Evolutionary conservation across 1,139 yeast species (phyloP).

Genomic region (Candida sanyaensis): DNA sequence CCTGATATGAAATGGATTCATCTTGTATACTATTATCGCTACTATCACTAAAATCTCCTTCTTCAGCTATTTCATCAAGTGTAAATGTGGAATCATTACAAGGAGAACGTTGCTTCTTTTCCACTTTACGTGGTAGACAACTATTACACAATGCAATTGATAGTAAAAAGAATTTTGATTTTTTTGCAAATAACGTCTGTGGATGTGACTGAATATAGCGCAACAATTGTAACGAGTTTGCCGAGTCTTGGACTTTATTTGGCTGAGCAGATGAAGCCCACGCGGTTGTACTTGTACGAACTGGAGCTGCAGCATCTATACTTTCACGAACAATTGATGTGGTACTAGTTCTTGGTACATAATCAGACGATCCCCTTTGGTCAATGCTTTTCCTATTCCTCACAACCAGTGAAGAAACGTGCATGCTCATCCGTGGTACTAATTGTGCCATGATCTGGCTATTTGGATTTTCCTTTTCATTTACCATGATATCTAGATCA

Average conservation of each 20-base stretch:
- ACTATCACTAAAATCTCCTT: slow-evolving; percentile 2
- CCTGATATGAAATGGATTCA: slow-evolving; percentile 71
- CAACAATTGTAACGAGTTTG: slow-evolving; percentile 56
- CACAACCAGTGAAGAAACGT: slow-evolving; percentile 21
- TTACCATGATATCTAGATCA: slow-evolving; percentile 56
- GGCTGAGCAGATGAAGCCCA: slow-evolving; percentile 47
- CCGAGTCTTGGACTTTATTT: slow-evolving; percentile 25
- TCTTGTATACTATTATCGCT: too few species aligned
- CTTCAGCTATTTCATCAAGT: slow-evolving; percentile 6
- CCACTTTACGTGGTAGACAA: slow-evolving; percentile 66
- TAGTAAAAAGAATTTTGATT: slow-evolving; percentile 77
- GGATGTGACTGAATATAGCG: slow-evolving; percentile 74
- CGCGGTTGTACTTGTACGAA: slow-evolving; percentile 21
- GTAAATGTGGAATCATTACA: slow-evolving; percentile 13
- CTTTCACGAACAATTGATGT: slow-evolving; percentile 36
- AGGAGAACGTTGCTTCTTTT: not conserved
- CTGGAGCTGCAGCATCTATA: slow-evolving; percentile 17
- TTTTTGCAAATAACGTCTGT: slow-evolving; percentile 64
- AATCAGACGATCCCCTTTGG: slow-evolving; percentile 1
- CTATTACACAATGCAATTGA: slow-evolving; percentile 87
- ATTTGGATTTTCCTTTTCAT: slow-evolving; percentile 19
- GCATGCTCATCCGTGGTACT: slow-evolving; percentile 16
- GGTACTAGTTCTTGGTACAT: slow-evolving; percentile 26
- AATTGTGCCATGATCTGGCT: slow-evolving; percentile 11
- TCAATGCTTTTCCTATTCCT: not conserved